Conservation (phyloP, 495 filamentous ascomycete species). For the Paragyromitra xinjiangensis region DNA sequence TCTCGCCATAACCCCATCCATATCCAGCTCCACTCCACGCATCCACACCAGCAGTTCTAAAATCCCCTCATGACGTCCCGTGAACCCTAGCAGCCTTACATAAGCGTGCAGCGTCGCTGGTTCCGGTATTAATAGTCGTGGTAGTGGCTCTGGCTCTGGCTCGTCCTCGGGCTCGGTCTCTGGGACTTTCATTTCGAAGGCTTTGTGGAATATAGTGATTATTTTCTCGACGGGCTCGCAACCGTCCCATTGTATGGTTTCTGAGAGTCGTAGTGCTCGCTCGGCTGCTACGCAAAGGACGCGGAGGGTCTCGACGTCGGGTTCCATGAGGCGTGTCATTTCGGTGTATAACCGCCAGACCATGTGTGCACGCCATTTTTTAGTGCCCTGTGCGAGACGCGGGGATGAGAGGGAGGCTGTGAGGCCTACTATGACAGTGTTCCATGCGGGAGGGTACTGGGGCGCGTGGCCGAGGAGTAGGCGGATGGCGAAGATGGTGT, state of each 20-base stretch:
- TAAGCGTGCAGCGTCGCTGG: conserved; percentile 45
- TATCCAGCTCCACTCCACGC: not conserved
- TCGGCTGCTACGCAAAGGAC: conserved; percentile 46
- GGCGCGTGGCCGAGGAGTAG: conserved; percentile 45
- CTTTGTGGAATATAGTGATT: conserved; percentile 24
- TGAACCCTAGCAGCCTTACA: conserved; percentile 42
- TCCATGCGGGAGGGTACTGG: conserved; percentile 48
- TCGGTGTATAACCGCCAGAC: conserved; percentile 49
- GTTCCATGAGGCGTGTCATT: conserved; percentile 11
- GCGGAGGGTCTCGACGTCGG: conserved; percentile 45
- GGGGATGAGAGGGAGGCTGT: not conserved
- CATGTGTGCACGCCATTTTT: not conserved
- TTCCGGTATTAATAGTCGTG: conserved; percentile 16
- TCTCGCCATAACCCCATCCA: conserved; percentile 14
- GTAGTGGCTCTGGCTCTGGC: not conserved
- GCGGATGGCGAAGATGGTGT: conserved; percentile 18
- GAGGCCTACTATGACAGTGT: conserved; percentile 25
- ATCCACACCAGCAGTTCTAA: conserved; percentile 22
- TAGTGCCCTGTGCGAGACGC: not conserved
- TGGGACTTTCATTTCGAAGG: not conserved
- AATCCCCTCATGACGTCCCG: conserved; percentile 24
- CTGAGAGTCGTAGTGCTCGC: not conserved
- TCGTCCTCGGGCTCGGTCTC: no score
- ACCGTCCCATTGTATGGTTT: conserved; percentile 26
- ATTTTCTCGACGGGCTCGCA: conserved; percentile 23